Evolutionary conservation across 306 rosid species (phyloP).

Genomic region (Trichosanthes cucumerina): DNA sequence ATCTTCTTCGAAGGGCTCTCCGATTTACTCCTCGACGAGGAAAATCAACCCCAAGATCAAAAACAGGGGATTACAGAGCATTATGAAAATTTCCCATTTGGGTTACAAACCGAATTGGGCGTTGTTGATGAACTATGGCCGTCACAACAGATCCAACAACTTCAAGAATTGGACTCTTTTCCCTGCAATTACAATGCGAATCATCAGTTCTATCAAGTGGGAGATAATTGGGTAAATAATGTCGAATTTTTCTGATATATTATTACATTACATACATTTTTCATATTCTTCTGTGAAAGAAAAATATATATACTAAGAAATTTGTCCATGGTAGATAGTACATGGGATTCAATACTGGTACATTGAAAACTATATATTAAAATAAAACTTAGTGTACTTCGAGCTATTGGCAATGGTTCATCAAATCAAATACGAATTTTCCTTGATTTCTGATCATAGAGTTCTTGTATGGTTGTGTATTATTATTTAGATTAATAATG

Average conservation of each 20-base stretch:
- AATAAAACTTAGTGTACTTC: not conserved
- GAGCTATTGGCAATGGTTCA: not conserved
- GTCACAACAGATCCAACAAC: not conserved
- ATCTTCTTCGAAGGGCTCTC: not conserved
- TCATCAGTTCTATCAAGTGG: not conserved
- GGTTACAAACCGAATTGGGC: not conserved
- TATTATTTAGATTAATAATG: not conserved
- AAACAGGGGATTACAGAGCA: not conserved
- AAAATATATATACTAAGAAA: not conserved
- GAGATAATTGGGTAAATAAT: not conserved
- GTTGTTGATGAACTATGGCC: not conserved
- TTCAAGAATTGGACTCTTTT: conserved; percentile 3
- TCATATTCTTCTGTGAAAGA: not conserved
- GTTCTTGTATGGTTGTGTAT: not conserved
- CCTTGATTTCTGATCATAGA: not conserved
- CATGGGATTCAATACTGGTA: not conserved
- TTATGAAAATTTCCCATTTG: not conserved
- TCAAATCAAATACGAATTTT: no score
- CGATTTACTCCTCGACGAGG: not conserved
- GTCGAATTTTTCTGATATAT: not conserved
- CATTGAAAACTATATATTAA: conserved; percentile 1
- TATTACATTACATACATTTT: not conserved
- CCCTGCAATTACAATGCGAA: not conserved
- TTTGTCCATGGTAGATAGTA: not conserved
- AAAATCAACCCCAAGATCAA: not conserved